phyloP scores from a whole-genome alignment of 2,329 filamentous ascomycete species.

The Ceratocystis eucalypticola region DNA sequence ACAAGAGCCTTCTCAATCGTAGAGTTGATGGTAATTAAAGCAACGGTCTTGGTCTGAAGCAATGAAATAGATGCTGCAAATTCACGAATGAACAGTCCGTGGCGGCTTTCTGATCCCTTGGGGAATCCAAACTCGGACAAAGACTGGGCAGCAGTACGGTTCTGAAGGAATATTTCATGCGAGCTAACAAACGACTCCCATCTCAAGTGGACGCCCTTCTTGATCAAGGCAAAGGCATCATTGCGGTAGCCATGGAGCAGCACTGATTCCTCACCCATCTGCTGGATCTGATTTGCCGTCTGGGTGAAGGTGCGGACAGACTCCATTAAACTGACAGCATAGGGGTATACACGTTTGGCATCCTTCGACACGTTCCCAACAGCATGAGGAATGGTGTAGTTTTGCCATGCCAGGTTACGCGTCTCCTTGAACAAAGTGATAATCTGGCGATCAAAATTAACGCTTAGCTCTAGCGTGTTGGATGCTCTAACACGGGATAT shows the following conservation, averaged over 20 bases:
- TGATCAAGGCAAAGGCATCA: slow-evolving; percentile 69
- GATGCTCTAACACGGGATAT: slow-evolving; percentile 81
- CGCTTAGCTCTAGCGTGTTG: slow-evolving; percentile 70
- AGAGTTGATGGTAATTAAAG: slow-evolving; percentile 65
- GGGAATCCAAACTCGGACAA: slow-evolving; percentile 32
- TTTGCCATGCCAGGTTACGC: slow-evolving; percentile 87
- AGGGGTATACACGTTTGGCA: slow-evolving; percentile 96
- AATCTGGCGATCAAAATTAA: slow-evolving; percentile 95
- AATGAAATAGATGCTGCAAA: slow-evolving; percentile 79
- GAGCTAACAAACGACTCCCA: slow-evolving; percentile 99
- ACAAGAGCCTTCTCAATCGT: slow-evolving; percentile 66
- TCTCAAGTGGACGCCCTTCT: slow-evolving; percentile 75
- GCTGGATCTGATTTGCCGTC: slow-evolving; percentile 67
- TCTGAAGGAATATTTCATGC: slow-evolving; percentile 67
- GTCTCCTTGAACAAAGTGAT: slow-evolving; percentile 99
- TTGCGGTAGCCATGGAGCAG: slow-evolving; percentile 85
- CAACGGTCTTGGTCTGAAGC: slow-evolving; percentile 74
- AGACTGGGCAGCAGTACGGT: slow-evolving; percentile 34
- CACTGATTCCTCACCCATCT: slow-evolving; percentile 77
- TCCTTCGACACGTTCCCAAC: slow-evolving; percentile 96
- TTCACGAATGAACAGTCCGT: slow-evolving; percentile 91
- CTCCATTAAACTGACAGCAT: slow-evolving; percentile 96
- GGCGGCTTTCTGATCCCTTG: slow-evolving; percentile 67
- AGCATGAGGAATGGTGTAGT: slow-evolving; percentile 83
- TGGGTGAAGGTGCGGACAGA: slow-evolving; percentile 89